A percentile compares a stretch with the other conserved stretches of the same genome.
phyloP scores from a whole-genome alignment of 495 filamentous ascomycete species.

The Aspergillus steynii region DNA sequence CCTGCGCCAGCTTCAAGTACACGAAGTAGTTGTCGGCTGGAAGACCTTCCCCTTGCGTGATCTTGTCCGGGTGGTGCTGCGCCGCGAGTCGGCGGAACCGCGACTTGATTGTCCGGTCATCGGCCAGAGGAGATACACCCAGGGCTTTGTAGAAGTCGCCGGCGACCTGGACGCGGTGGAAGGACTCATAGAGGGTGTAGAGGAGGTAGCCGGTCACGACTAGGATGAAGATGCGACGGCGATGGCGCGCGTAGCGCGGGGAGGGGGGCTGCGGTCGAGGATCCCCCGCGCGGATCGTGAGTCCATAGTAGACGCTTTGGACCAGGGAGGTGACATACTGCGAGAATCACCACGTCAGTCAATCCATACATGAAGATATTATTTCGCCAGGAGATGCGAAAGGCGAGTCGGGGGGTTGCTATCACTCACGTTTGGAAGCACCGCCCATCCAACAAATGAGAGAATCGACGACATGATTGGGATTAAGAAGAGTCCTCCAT shows the following conservation, averaged over 20 bases:
- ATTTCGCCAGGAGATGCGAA: not conserved
- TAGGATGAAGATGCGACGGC: constrained; percentile 76
- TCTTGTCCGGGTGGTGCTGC: constrained; percentile 87
- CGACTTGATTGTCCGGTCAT: constrained; percentile 77
- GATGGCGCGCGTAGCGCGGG: constrained; percentile 66
- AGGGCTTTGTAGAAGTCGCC: constrained; percentile 79
- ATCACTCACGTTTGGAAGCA: constrained; percentile 73
- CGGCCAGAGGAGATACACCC: constrained; percentile 62
- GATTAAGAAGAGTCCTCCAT: constrained; percentile 9
- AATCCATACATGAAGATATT: not conserved
- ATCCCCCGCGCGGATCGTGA: constrained; percentile 90
- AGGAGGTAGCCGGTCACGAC: constrained; percentile 82
- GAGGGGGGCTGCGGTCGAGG: constrained; percentile 74
- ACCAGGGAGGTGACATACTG: constrained; percentile 78
- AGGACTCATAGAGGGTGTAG: constrained; percentile 93
- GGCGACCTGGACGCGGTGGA: constrained; percentile 69
- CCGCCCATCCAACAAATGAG: constrained; percentile 77
- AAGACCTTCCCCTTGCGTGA: constrained; percentile 32
- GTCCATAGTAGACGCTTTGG: constrained; percentile 80
- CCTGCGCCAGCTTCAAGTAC: constrained; percentile 77
- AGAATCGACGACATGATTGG: constrained; percentile 50
- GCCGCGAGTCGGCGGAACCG: constrained; percentile 83
- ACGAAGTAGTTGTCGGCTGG: constrained; percentile 67
- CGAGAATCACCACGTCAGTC: constrained; percentile 1
- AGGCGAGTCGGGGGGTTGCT: not conserved